Base-by-base conservation (phyloP, 257 asterid species). In the Forsythia viridissima region DNA sequence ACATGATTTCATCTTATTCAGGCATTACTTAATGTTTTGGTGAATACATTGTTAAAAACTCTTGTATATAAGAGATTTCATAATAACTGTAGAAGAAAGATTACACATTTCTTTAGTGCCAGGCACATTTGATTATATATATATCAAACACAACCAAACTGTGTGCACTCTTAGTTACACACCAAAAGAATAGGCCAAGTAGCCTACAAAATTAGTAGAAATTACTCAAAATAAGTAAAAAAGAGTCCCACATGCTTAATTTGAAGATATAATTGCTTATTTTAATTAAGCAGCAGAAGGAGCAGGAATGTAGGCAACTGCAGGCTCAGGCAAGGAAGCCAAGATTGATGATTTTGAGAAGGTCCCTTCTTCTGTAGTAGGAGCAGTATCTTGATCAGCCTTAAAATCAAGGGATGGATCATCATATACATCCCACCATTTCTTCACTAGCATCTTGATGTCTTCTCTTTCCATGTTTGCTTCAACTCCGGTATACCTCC, bases 341-440 rank as follows among this genome's bases (percentile, higher is more conserved):
- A 87, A 38, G 66, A 87, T 80, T 18, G 70, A 63, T 63, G 93
- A 84, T 44, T 82, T 86, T 1, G 90, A 83, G 77, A 85, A 83
- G 11, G 73, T 81, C 15, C 76, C 90, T 20, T 76, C 90, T 16
- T 70, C 87, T 44, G 74, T 76, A 1, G 34, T 30, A 30, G 34
- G 2, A 30, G 34, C 34, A 70, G 36, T 76, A 6, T 84, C 87
- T 16, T 24, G 24, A 24, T 87, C 87, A 2, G 84, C 77, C 79
- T 86, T 91, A 89, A 48, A 85, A 40, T 91, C 93, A 42, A 91
- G 90, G 10, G 93, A 83, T 12, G 85, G 81, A 41, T 91, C 96
- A 44, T 87, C 71, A 74, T 91, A 91, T 13, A 91, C 73, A 37
- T 91, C 95, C 92, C 91, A 87, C 95, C 95, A 91, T 84, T 91